phyloP scores from a whole-genome alignment of 306 rosid genomes.

The Rubus idaeus region DNA sequence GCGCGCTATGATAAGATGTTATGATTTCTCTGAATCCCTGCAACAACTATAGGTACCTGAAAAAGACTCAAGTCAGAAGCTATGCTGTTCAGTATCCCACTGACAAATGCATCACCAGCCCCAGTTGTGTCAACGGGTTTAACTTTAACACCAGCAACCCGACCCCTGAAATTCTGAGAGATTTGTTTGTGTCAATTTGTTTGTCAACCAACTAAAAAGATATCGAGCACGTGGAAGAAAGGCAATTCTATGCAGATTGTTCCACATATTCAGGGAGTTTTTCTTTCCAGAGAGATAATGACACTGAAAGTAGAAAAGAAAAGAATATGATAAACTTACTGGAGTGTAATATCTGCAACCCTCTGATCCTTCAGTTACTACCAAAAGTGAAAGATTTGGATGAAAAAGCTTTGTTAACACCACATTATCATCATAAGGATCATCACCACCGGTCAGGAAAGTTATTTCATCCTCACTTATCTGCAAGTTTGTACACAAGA shows the following conservation, averaged over 20 bases:
- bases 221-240: background rate
- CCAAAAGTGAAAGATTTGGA: slow-evolving; percentile 65
- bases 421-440: slow-evolving; percentile 65
- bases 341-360: slow-evolving; percentile 84
- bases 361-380: slow-evolving; percentile 70
- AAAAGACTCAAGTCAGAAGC: slow-evolving; percentile 60
- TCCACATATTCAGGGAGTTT: background rate
- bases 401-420: slow-evolving; percentile 71
- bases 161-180: slow-evolving; percentile 72
- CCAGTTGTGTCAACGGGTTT: slow-evolving; percentile 88
- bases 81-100: slow-evolving; percentile 66
- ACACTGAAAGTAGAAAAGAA: background rate
- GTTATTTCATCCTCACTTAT: slow-evolving; percentile 76
- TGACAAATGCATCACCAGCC: slow-evolving; percentile 94
- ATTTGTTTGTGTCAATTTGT: slow-evolving; percentile 15
- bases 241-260: background rate
- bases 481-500: slow-evolving; percentile 42
- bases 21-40: slow-evolving; percentile 1
- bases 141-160: slow-evolving; percentile 72
- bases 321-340: slow-evolving; percentile 33
- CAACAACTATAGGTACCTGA: slow-evolving; percentile 45
- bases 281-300: background rate
- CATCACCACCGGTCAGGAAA: slow-evolving; percentile 71
- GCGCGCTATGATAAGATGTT: background rate
- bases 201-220: background rate